These are phyloP conservation scores for Yarrowia hollandica DNA, from an alignment of 805 yeast genomes.

Conservation along the genomic window DNA sequence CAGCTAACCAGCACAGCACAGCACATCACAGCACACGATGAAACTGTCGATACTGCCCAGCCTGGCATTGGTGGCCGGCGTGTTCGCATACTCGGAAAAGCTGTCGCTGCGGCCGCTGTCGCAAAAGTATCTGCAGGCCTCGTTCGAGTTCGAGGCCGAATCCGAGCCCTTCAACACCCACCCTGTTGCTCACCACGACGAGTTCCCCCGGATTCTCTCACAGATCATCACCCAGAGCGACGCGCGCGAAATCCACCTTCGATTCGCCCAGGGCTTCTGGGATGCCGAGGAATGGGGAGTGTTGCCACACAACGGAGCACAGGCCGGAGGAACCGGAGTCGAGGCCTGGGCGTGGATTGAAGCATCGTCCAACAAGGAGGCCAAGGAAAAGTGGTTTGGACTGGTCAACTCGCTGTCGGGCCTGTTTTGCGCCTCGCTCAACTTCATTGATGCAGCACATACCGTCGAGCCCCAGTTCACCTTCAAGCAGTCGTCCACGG, in stretches of 20 bases:
- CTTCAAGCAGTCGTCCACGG: constrained; percentile 37
- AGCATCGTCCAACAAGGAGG: constrained; percentile 55
- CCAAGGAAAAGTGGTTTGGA: constrained; percentile 65
- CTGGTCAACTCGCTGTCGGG: constrained; percentile 81
- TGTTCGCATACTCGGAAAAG: constrained; percentile 54
- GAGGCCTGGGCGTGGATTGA: constrained; percentile 88
- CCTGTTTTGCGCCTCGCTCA: constrained; percentile 89
- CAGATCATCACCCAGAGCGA: constrained; percentile 68
- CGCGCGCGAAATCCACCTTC: constrained; percentile 73
- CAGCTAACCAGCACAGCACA: constrained; percentile 1
- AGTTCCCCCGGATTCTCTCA: constrained; percentile 77
- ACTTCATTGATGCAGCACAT: constrained; percentile 75
- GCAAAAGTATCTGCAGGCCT: constrained; percentile 64
- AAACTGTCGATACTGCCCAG: constrained; percentile 15
- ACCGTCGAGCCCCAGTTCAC: constrained; percentile 61
- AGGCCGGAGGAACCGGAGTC: constrained; percentile 91
- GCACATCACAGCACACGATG: constrained; percentile 21
- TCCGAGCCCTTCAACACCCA: constrained; percentile 47
- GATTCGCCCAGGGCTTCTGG: constrained; percentile 96
- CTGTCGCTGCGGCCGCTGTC: constrained; percentile 69
- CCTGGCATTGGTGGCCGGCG: constrained; percentile 2
- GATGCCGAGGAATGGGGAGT: constrained; percentile 85
- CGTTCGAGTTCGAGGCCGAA: constrained; percentile 66
- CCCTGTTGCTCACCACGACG: constrained; percentile 36
- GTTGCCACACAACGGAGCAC: constrained; percentile 67